Conservation (phyloP, 768 basidiomycete genomes). For the Austroboletus eburneus region DNA sequence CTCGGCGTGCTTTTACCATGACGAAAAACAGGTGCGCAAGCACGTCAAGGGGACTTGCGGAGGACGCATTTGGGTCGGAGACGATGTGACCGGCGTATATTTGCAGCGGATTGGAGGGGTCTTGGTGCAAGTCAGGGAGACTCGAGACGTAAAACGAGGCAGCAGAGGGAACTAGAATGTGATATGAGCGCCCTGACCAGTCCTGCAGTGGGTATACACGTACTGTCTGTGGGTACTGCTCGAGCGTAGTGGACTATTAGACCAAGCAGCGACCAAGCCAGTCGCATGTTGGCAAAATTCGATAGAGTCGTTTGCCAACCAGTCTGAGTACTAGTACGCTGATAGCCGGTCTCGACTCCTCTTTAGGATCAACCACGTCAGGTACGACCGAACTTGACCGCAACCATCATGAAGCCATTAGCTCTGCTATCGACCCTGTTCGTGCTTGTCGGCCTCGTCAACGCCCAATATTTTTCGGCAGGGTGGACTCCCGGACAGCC, state of each 20-base stretch:
- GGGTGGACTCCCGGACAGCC: constrained; percentile 82
- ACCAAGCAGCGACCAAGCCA: constrained; percentile 13
- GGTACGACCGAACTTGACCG: not conserved
- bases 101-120: constrained; percentile 64
- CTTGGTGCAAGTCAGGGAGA: constrained; percentile 74
- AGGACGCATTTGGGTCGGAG: constrained; percentile 62
- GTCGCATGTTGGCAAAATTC: too few relatives aligned
- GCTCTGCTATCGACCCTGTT: constrained; percentile 33
- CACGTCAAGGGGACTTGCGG: constrained; percentile 52
- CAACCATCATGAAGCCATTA: constrained; percentile 46
- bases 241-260: constrained; percentile 5
- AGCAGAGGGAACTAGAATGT: constrained; percentile 62
- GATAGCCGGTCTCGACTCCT: too few relatives aligned
- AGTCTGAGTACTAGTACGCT: too few relatives aligned
- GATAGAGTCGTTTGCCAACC: too few relatives aligned
- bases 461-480: constrained; percentile 72
- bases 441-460: constrained; percentile 16
- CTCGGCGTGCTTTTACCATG: constrained; percentile 79
- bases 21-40: constrained; percentile 86
- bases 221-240: constrained; percentile 41
- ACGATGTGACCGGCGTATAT: constrained; percentile 83
- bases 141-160: constrained; percentile 79
- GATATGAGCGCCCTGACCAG: not conserved
- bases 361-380: not conserved
- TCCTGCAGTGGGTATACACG: constrained; percentile 8